phyloP scores from a whole-genome alignment of 257 asterid genomes.

The Solanum arcanum region DNA sequence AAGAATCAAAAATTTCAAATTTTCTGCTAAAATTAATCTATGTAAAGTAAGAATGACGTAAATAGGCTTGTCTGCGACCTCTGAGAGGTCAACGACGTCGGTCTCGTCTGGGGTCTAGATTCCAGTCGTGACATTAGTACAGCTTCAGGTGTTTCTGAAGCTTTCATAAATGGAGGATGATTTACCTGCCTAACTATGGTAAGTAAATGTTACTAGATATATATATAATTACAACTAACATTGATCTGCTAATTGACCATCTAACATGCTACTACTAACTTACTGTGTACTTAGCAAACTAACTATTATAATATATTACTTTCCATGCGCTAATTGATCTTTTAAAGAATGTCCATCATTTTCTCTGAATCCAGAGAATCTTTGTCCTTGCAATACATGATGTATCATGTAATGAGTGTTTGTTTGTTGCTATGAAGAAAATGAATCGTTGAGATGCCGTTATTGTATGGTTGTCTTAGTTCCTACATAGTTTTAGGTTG shows the following conservation, averaged over 20 bases:
- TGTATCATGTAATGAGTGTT: background rate
- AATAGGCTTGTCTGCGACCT: too few species aligned
- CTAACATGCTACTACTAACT: background rate
- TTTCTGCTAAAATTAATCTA: too few species aligned
- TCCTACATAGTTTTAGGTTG: background rate
- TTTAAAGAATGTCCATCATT: background rate
- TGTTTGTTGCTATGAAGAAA: background rate
- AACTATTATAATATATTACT: background rate
- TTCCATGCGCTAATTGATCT: background rate
- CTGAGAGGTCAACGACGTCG: too few species aligned
- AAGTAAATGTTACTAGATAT: background rate
- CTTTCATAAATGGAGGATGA: background rate
- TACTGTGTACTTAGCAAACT: background rate
- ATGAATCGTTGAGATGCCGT: background rate
- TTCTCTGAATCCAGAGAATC: background rate
- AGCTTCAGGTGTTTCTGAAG: background rate
- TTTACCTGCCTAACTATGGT: background rate
- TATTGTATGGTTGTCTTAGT: background rate
- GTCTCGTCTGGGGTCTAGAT: too few species aligned
- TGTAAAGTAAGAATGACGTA: too few species aligned
- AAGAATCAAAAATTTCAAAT: too few species aligned
- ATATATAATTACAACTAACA: background rate
- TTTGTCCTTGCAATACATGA: background rate
- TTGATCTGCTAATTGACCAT: background rate
- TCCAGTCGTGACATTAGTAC: too few species aligned